Conservation (phyloP, 2,329 filamentous ascomycete species). For the Beauveria caledonica region DNA sequence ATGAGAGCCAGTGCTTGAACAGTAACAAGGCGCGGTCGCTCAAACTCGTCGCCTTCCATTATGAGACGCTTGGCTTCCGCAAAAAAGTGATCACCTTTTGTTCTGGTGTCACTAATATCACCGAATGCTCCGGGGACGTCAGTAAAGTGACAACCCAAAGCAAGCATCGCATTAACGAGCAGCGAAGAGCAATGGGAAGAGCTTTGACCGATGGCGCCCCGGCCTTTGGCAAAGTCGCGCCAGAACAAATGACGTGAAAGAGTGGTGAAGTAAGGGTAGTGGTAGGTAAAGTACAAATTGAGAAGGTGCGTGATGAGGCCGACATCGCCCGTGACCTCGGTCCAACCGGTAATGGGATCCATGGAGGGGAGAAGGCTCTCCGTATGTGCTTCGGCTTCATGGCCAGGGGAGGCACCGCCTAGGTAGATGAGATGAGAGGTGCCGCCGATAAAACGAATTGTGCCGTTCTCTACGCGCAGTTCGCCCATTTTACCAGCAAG, state of each 20-base stretch:
- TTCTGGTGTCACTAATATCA: slow-evolving; percentile 64
- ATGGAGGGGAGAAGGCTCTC: slow-evolving; percentile 45
- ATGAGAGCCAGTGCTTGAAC: slow-evolving; percentile 91
- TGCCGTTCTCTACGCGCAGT: slow-evolving; percentile 76
- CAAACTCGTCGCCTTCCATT: slow-evolving; percentile 86
- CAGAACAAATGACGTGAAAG: slow-evolving; percentile 82
- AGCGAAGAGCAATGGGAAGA: slow-evolving; percentile 80
- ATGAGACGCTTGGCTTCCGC: slow-evolving; percentile 85
- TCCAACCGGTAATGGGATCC: slow-evolving; percentile 78
- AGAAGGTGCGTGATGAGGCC: slow-evolving; percentile 78
- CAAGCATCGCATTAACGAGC: slow-evolving; percentile 88
- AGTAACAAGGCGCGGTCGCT: slow-evolving; percentile 77
- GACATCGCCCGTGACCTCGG: slow-evolving; percentile 70
- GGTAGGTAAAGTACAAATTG: slow-evolving; percentile 97
- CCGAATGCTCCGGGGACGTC: slow-evolving; percentile 64
- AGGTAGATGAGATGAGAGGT: slow-evolving; percentile 90
- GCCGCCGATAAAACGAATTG: slow-evolving; percentile 83
- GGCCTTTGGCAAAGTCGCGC: slow-evolving; percentile 71
- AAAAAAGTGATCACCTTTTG: slow-evolving; percentile 94
- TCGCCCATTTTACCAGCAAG: slow-evolving; percentile 91
- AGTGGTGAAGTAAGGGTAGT: slow-evolving; percentile 93
- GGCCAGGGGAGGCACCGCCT: slow-evolving; percentile 37
- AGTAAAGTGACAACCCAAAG: slow-evolving; percentile 89
- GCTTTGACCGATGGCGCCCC: slow-evolving; percentile 42
- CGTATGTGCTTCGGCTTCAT: slow-evolving; percentile 32